Evolutionary conservation across 805 yeast species (phyloP).

Genomic region (Candida krabiensis): DNA sequence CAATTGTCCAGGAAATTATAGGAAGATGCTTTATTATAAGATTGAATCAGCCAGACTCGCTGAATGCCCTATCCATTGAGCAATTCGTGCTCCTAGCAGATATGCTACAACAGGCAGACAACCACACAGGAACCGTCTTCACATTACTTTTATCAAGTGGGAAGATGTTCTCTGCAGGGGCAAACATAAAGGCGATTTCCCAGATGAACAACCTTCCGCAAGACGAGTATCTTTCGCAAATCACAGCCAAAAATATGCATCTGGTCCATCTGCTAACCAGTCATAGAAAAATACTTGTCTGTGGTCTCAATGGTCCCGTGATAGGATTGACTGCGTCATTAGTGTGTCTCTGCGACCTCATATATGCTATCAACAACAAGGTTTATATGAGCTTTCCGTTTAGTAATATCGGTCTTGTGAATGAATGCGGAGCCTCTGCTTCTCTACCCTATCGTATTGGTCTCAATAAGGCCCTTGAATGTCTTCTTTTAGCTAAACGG

Average conservation of each 20-base stretch:
- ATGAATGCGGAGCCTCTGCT: slow-evolving; percentile 76
- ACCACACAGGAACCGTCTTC: slow-evolving; percentile 56
- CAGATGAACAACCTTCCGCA: slow-evolving; percentile 23
- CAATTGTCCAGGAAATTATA: slow-evolving; percentile 15
- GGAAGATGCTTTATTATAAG: slow-evolving; percentile 50
- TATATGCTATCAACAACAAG: slow-evolving; percentile 62
- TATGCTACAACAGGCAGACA: slow-evolving; percentile 60
- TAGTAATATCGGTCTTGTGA: slow-evolving; percentile 76
- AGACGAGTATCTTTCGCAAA: slow-evolving; percentile 31
- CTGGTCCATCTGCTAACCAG: slow-evolving; percentile 66
- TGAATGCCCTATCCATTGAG: slow-evolving; percentile 66
- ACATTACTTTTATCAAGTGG: slow-evolving; percentile 75
- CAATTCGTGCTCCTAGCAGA: slow-evolving; percentile 64
- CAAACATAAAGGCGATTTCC: slow-evolving; percentile 53
- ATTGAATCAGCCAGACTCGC: slow-evolving; percentile 56
- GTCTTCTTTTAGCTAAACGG: slow-evolving; percentile 67
- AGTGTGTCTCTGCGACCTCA: slow-evolving; percentile 72
- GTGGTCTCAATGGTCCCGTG: slow-evolving; percentile 84
- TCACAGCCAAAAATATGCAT: slow-evolving; percentile 62
- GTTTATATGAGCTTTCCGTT: slow-evolving; percentile 72
- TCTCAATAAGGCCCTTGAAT: slow-evolving; percentile 68
- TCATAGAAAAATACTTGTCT: slow-evolving; percentile 69
- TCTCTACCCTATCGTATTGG: slow-evolving; percentile 73
- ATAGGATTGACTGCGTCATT: slow-evolving; percentile 77
- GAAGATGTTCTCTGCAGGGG: slow-evolving; percentile 81